phyloP scores from a whole-genome alignment of 164 flowering plant species.

The Aristolochia contorta region DNA sequence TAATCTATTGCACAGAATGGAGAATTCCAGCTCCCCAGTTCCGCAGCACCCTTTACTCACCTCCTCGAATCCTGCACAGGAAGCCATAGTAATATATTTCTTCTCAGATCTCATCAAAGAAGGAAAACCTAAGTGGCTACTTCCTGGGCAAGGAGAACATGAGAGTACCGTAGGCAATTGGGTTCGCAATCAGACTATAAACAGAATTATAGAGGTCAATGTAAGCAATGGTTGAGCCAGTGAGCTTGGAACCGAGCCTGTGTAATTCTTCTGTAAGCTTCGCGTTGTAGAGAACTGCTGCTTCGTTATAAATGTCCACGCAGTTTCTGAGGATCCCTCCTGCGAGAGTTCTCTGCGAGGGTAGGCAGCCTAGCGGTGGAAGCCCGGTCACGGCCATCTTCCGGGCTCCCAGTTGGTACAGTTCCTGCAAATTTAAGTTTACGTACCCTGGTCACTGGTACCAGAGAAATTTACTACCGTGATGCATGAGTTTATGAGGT shows the following conservation, averaged over 20 bases:
- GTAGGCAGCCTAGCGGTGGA: conserved; percentile 11
- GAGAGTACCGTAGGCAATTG: conserved; percentile 2
- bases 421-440: conserved; percentile 2
- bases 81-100: too few relatives aligned
- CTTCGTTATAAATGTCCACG: neutral
- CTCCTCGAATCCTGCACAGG: conserved; percentile 14
- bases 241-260: neutral
- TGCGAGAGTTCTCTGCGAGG: conserved; percentile 1
- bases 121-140: too few relatives aligned
- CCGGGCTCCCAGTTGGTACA: conserved; percentile 9
- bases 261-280: neutral
- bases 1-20: conserved; percentile 6
- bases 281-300: neutral
- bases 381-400: conserved; percentile 5
- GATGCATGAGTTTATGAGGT: neutral
- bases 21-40: conserved; percentile 6
- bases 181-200: neutral
- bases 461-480: neutral
- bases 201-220: conserved; percentile 1
- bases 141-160: neutral
- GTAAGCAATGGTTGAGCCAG: neutral
- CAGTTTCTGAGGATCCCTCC: conserved; percentile 9
- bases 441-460: neutral
- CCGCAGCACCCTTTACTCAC: conserved; percentile 15
- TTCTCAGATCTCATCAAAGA: too few relatives aligned